Evolutionary conservation across 805 yeast species (phyloP).

Genomic region (Kregervanrija delftensis): DNA sequence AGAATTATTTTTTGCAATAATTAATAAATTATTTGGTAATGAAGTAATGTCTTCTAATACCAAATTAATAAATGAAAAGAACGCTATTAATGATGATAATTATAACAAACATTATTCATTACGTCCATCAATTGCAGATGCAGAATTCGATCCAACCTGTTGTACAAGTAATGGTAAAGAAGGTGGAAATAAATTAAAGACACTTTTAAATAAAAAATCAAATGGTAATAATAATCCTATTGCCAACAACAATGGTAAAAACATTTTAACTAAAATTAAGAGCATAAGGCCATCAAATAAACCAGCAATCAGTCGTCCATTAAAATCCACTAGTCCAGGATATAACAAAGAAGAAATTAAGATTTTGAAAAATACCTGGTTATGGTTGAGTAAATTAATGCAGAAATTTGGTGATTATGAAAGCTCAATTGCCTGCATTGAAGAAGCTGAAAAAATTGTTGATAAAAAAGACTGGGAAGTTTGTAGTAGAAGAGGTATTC

Average conservation of each 20-base stretch:
- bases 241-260: too few relatives aligned
- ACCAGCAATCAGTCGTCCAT: too few relatives aligned
- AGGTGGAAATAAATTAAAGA: conserved; percentile 16
- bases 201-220: conserved; percentile 5
- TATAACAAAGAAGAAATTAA: conserved; percentile 23
- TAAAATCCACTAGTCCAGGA: too few relatives aligned
- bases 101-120: background rate
- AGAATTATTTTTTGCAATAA: conserved; percentile 59
- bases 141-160: conserved; percentile 1
- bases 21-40: conserved; percentile 30
- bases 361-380: conserved; percentile 60
- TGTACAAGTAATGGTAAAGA: background rate
- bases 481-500: too few relatives aligned
- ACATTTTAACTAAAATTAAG: too few relatives aligned
- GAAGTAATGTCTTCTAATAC: background rate
- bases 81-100: background rate
- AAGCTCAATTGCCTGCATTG: conserved; percentile 66
- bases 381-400: conserved; percentile 65
- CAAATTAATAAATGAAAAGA: background rate
- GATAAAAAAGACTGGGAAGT: too few relatives aligned
- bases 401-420: conserved; percentile 42
- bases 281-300: too few relatives aligned
- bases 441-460: conserved; percentile 50
- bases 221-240: too few relatives aligned
- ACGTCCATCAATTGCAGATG: conserved; percentile 11